A percentile compares a stretch with the other conserved stretches of the same genome.
These are phyloP conservation scores for Xylaria telfairii DNA, from an alignment of 495 filamentous ascomycete genomes.

Conservation along the genomic window DNA sequence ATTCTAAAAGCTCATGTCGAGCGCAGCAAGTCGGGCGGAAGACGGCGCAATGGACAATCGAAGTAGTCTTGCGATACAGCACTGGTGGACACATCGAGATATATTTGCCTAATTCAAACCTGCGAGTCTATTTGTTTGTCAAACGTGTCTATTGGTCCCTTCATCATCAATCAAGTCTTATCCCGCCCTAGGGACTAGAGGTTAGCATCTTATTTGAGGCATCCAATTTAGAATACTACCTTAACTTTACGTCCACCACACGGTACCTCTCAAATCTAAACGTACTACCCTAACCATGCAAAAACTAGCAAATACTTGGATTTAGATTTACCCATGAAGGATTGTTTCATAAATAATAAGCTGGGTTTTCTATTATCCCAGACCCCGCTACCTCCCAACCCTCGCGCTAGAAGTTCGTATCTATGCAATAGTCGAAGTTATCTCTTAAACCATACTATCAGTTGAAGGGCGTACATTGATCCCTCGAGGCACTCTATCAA, in stretches of 20 bases:
- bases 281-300: neutral
- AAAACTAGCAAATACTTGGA: neutral
- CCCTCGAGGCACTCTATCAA: neutral
- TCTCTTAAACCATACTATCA: neutral
- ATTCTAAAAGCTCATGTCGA: slow-evolving; percentile 82
- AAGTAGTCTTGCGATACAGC: slow-evolving; percentile 13
- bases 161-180: neutral
- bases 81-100: neutral
- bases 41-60: slow-evolving; percentile 67
- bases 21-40: slow-evolving; percentile 81
- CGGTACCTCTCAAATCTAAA: neutral
- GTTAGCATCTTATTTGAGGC: no score
- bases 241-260: no score
- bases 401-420: no score
- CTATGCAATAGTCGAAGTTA: slow-evolving; percentile 11
- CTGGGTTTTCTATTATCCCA: neutral
- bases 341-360: no score
- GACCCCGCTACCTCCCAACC: no score
- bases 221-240: no score
- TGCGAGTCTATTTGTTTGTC: neutral
- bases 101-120: neutral
- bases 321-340: neutral
- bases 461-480: neutral
- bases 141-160: neutral
- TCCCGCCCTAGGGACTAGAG: neutral